Evolutionary conservation across 2,329 filamentous ascomycete genomes (phyloP), one percentile per base, ranked within the genome.

Genomic region (Leptoxyphium fumago): DNA sequence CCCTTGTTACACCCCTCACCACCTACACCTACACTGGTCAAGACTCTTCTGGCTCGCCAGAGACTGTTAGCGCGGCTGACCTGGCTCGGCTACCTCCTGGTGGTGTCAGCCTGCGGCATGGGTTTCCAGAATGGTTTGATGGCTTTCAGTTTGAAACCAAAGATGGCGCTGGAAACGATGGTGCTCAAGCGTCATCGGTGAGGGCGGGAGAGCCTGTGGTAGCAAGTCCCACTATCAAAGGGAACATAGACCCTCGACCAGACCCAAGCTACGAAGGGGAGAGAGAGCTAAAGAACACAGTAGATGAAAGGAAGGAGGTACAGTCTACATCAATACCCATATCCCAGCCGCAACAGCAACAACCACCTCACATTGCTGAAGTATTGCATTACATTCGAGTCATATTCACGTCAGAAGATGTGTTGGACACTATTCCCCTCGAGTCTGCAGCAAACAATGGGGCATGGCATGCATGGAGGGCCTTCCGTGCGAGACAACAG

Each of bases 391-490:
- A 96, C 61, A 78, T 96, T 29, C 77, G 82, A 47, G 82, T 80
- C 50, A 74, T 85, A 0, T 95, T 98, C 60, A 82, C 84, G 51
- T 77, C 87, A 46, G 83, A 82, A 48, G 65, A 69, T 1, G 74
- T 93, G 7, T 69, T 96, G 2, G 87, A 96, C 62, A 75, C 75
- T 0, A 69, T 96, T 15, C 81, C 86, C 1, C 66, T 94, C 1
- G 78, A 86, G 50, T 84, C 84, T 14, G 86, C 88, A 0, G 89
- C 85, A 1, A 94, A 96, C 54, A 79, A 84, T 2, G 85, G 87
- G 6, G 91, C 89, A 17, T 96, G 87, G 82, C 84, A 94, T 65
- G 89, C 89, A 4, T 96, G 89, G 89, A 75, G 78, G 54, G 77
- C 83, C 6, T 75, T 89, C 60, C 76, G 80, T 44, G 66, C 67